These are phyloP conservation scores for Globisporangium paddicum DNA, from an alignment of 352 stramenopile genomes.

Conservation along the genomic window DNA sequence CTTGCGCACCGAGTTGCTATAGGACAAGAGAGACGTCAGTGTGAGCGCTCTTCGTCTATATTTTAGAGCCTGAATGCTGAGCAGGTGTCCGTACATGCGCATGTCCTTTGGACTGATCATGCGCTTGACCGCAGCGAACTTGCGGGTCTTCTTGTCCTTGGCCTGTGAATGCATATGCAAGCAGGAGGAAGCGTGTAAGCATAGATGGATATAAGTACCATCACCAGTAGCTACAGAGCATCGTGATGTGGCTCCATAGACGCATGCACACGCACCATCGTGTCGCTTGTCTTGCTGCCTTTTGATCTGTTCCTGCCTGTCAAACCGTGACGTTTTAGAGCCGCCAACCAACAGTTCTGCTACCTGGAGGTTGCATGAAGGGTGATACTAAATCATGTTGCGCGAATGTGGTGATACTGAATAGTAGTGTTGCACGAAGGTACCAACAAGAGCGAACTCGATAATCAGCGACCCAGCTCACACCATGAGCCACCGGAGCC, in stretches of 20 bases:
- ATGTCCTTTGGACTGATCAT: conserved; percentile 98
- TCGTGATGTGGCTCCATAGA: neutral
- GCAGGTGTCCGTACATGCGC: conserved; percentile 86
- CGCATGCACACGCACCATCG: conserved; percentile 15
- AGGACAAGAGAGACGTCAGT: neutral
- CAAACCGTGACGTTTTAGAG: conserved; percentile 12
- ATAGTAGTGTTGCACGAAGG: neutral
- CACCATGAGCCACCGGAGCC: conserved; percentile 9
- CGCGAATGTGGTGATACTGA: neutral
- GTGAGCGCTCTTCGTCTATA: too few relatives aligned
- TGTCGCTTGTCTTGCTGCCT: neutral
- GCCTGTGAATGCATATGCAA: conserved; percentile 34
- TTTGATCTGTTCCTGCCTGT: neutral
- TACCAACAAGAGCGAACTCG: too few relatives aligned
- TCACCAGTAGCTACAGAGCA: neutral
- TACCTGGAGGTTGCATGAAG: conserved; percentile 13
- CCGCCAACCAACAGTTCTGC: conserved; percentile 18
- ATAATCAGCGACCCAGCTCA: too few relatives aligned
- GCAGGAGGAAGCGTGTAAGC: neutral
- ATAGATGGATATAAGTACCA: neutral
- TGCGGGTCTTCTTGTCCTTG: conserved; percentile 98
- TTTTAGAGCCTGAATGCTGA: too few relatives aligned
- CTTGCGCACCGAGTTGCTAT: conserved; percentile 77
- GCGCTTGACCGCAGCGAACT: conserved; percentile 98
- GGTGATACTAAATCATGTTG: neutral